Percentiles rank a stretch among this genome's conserved stretches.
These are phyloP conservation scores for Colletotrichum ledebouriae DNA, from an alignment of 2,329 filamentous ascomycete species.

Conservation along the genomic window DNA sequence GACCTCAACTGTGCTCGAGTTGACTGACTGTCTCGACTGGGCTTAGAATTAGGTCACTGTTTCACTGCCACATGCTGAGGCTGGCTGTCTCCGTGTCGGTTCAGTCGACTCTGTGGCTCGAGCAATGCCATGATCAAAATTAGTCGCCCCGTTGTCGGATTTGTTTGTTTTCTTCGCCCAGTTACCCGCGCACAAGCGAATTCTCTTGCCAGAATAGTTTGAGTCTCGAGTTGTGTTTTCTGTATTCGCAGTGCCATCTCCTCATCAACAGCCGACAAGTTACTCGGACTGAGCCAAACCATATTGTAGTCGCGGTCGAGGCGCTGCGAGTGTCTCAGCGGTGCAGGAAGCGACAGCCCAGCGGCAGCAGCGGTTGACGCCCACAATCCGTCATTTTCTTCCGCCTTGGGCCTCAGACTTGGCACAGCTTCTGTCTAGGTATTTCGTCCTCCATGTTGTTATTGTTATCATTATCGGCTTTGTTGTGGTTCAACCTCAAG, in stretches of 20 bases:
- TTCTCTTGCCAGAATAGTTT: too few relatives aligned
- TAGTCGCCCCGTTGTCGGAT: not conserved
- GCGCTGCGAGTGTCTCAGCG: constrained; percentile 25
- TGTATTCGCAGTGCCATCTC: constrained; percentile 7
- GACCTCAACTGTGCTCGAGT: constrained; percentile 5
- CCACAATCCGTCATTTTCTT: constrained; percentile 28
- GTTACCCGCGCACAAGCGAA: constrained; percentile 4
- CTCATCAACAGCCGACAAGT: constrained; percentile 10
- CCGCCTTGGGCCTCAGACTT: constrained; percentile 38
- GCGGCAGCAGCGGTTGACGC: constrained; percentile 34
- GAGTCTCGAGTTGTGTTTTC: not conserved
- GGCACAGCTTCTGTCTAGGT: constrained; percentile 16
- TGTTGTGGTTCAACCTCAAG: constrained; percentile 23
- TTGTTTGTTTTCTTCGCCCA: not conserved
- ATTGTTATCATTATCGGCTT: constrained; percentile 33
- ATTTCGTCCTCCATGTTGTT: constrained; percentile 7
- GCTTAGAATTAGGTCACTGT: constrained; percentile 2
- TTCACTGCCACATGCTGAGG: constrained; percentile 14
- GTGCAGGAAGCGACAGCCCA: constrained; percentile 16
- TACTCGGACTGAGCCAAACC: constrained; percentile 3
- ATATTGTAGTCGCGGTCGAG: constrained; percentile 12
- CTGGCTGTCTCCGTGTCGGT: constrained; percentile 14
- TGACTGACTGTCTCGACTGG: not conserved
- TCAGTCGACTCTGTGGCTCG: constrained; percentile 6
- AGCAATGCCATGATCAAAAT: not conserved